Evolutionary conservation across 768 basidiomycete species (phyloP).

Genomic region (Gymnopilus dilepis): DNA sequence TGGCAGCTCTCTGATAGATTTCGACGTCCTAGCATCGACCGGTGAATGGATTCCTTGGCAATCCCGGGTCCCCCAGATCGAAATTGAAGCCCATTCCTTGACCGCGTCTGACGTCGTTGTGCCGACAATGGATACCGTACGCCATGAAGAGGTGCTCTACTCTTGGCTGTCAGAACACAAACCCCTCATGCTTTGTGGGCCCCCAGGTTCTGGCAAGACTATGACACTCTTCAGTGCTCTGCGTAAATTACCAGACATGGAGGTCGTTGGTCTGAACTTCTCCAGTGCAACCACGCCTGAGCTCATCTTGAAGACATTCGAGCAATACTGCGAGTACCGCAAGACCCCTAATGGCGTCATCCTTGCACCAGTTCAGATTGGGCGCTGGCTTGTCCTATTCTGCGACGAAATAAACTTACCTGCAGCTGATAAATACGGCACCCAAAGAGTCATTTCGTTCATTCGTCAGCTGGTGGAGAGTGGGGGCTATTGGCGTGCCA

Average conservation of each 20-base stretch:
- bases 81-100: constrained; percentile 96
- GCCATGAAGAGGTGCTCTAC: constrained; percentile 98
- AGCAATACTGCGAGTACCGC: constrained; percentile 98
- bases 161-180: constrained; percentile 99
- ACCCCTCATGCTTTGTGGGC: constrained; percentile 96
- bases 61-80: constrained; percentile 88
- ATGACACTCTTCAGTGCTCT: constrained; percentile 99
- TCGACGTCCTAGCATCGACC: constrained; percentile 84
- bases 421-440: constrained; percentile 96
- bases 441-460: constrained; percentile 98
- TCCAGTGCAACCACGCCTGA: constrained; percentile 99
- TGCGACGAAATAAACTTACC: constrained; percentile 99
- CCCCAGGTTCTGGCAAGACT: constrained; percentile 99
- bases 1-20: constrained; percentile 91
- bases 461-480: constrained; percentile 95
- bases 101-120: constrained; percentile 97
- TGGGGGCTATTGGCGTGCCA: constrained; percentile 93
- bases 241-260: constrained; percentile 97
- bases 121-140: constrained; percentile 97
- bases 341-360: constrained; percentile 99
- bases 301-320: constrained; percentile 97
- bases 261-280: constrained; percentile 98
- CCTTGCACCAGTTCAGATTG: constrained; percentile 91
- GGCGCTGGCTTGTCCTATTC: constrained; percentile 99
- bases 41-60: constrained; percentile 96